Conservation (phyloP, 768 basidiomycete species). For the Mycena leptocephala region DNA sequence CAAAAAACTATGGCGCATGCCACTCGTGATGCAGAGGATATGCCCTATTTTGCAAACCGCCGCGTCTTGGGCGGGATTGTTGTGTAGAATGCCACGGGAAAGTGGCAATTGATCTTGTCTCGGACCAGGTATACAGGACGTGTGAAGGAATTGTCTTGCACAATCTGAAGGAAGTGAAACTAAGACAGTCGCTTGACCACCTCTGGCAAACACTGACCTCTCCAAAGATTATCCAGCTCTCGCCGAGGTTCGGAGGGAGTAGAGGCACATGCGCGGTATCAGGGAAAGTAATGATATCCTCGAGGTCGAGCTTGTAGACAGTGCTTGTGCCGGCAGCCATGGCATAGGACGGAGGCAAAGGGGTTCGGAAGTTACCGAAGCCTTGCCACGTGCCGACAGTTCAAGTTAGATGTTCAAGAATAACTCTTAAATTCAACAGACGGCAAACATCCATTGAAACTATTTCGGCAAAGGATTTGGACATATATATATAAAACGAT, state of each 20-base stretch:
- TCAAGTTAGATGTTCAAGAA: too few species aligned
- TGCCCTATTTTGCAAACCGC: constrained; percentile 34
- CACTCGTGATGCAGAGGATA: constrained; percentile 38
- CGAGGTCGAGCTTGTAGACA: constrained; percentile 39
- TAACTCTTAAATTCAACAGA: too few species aligned
- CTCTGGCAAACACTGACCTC: constrained; percentile 31
- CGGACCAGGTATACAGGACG: constrained; percentile 35
- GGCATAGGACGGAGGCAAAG: background rate
- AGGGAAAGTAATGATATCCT: constrained; percentile 43
- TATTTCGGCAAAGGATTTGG: too few species aligned
- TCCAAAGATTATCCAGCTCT: constrained; percentile 42
- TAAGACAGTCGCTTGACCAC: background rate
- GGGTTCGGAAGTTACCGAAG: background rate
- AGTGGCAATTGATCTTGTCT: constrained; percentile 33
- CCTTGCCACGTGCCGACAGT: too few species aligned
- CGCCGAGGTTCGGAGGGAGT: constrained; percentile 34
- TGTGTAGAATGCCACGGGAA: constrained; percentile 41
- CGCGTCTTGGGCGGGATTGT: constrained; percentile 37
- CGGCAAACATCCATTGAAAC: too few species aligned
- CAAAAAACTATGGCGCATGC: constrained; percentile 36
- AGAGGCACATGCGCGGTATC: constrained; percentile 41
- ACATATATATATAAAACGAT: too few species aligned
- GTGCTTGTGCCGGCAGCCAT: constrained; percentile 14
- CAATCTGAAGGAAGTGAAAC: constrained; percentile 26
- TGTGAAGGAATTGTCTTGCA: constrained; percentile 21